These are phyloP conservation scores for Porpolomopsis calyptriformis DNA, from an alignment of 768 basidiomycete genomes.

Conservation along the genomic window DNA sequence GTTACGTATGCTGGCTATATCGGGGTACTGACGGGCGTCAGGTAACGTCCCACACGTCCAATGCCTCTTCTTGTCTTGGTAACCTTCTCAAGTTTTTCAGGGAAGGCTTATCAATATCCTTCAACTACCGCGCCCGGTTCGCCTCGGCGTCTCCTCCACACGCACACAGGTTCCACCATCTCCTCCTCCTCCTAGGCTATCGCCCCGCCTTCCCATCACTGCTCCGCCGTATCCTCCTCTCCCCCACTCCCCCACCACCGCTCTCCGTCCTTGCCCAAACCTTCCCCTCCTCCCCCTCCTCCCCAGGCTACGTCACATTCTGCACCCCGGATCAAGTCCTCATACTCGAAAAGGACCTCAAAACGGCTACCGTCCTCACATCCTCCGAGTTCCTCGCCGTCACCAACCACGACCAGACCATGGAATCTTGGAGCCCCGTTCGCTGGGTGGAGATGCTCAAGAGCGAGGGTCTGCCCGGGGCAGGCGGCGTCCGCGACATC, in stretches of 20 bases:
- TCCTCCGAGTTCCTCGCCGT: constrained; percentile 23
- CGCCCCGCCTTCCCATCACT: constrained; percentile 24
- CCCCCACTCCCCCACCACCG: constrained; percentile 17
- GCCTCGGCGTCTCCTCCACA: constrained; percentile 18
- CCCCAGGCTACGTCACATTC: constrained; percentile 28
- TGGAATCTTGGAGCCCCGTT: constrained; percentile 17
- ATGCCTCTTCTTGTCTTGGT: background rate
- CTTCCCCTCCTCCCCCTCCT: constrained; percentile 15
- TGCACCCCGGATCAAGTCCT: constrained; percentile 22
- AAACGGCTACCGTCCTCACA: constrained; percentile 12
- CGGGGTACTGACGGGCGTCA: constrained; percentile 29
- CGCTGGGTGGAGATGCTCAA: constrained; percentile 15
- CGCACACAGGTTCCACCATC: constrained; percentile 21
- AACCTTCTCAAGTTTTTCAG: constrained; percentile 14
- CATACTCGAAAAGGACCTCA: constrained; percentile 27
- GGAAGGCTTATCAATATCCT: constrained; percentile 25
- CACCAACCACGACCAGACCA: constrained; percentile 26
- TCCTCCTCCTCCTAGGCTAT: constrained; percentile 21
- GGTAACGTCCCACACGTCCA: constrained; percentile 14
- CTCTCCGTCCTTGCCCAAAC: constrained; percentile 14
- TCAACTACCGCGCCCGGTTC: constrained; percentile 25
- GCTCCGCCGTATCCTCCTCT: constrained; percentile 24
- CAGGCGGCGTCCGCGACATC: constrained; percentile 12
- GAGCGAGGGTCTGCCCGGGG: constrained; percentile 6
- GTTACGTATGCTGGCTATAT: constrained; percentile 32